Base-by-base conservation (phyloP, 2,329 filamentous ascomycete genomes). In the Incumbomyces delicatus region DNA sequence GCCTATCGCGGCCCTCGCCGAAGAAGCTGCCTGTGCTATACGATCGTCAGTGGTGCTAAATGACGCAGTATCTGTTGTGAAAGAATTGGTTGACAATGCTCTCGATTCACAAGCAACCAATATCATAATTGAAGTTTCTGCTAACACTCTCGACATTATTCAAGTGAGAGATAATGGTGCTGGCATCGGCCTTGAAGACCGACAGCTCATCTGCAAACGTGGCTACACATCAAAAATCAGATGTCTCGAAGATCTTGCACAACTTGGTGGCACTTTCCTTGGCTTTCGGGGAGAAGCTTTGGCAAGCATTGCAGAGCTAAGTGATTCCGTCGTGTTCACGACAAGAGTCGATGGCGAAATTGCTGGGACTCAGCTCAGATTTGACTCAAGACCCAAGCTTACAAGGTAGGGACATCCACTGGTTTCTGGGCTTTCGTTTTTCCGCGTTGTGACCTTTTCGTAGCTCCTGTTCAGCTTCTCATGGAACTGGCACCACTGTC, bases 51-150 rank as follows among this genome's bases (percentile, higher is more conserved):
- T 80, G 53, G 72, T 74, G 17, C 67, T 82, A 41, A 69, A 71
- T 8, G 74, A 80, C 55, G 66, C 77, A 6, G 70, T 66, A 49
- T 76, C 76, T 2, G 68, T 78, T 8, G 72, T 80, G 46, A 82
- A 82, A 59, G 80, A 84, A 58, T 72, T 84, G 33, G 61, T 84
- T 33, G 80, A 84, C 50, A 84, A 84, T 59, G 71, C 78, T n/a
- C 67, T 84, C 10, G 80, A 84, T 63, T 78, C 78, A 4, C 66
- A 69, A 38, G 76, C 80, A 1, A 74, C 75, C 2, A 71, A 72
- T 1, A 65, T 84, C 32, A 66, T 69, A 8, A 62, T 84, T 31
- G 78, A 82, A 50, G 70, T 83, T 6, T 71, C 75, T 11, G 57
- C 64, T 39, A 80, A 83, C 53, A 74, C 75, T 0, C 60, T 83